A percentile compares a stretch with the other conserved stretches of the same genome.
Evolutionary conservation across 345 rosid species (phyloP).

Genomic region (Citrus australasica): DNA sequence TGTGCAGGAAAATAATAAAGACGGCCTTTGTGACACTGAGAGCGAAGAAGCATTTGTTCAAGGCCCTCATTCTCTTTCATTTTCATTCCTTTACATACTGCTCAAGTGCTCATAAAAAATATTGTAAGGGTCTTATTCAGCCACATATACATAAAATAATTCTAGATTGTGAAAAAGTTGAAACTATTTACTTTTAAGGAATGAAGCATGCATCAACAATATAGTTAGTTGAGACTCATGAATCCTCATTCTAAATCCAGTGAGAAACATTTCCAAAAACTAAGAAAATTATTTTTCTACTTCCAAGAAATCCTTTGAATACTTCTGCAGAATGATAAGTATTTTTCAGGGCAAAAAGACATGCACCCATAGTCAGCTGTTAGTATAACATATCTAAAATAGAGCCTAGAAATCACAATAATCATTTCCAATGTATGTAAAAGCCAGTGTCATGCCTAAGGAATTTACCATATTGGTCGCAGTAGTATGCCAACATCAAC

Average conservation of each 20-base stretch:
- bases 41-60: constrained; percentile 59
- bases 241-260: background rate
- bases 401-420: background rate
- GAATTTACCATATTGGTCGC: constrained; percentile 75
- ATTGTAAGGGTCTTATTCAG: background rate
- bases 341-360: background rate
- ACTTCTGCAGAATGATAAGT: background rate
- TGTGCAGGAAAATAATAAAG: constrained; percentile 77
- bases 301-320: background rate
- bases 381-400: background rate
- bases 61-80: constrained; percentile 48
- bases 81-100: constrained; percentile 59
- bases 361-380: no score
- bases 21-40: constrained; percentile 91
- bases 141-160: background rate
- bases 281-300: background rate
- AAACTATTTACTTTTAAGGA: background rate
- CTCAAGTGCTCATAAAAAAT: constrained; percentile 13
- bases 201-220: background rate
- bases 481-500: constrained; percentile 75
- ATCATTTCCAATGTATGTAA: background rate
- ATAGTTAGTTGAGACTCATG: background rate
- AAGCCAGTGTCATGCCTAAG: background rate
- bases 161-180: background rate
- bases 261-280: background rate